These are phyloP conservation scores for Botryotinia globosa DNA, from an alignment of 2,329 filamentous ascomycete genomes.

Conservation along the genomic window DNA sequence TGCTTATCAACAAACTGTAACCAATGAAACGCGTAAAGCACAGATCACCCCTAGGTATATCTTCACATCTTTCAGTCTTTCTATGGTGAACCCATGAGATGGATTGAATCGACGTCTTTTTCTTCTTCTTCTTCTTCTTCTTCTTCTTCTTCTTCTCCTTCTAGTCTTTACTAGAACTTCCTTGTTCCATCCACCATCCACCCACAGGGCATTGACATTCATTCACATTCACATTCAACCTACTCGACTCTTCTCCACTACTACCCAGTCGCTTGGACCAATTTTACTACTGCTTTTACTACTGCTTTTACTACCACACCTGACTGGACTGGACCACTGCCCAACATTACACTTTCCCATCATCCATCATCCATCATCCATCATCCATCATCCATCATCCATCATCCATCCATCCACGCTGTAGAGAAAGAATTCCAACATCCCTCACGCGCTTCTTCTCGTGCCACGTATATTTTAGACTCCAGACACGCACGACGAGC, in stretches of 20 bases:
- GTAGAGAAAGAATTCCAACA: neutral
- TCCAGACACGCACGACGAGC: neutral
- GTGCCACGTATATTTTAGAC: slow-evolving; percentile 12
- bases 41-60: neutral
- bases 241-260: neutral
- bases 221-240: neutral
- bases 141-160: neutral
- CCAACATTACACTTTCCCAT: neutral
- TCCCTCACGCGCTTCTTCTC: neutral
- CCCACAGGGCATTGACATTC: neutral
- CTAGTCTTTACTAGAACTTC: neutral
- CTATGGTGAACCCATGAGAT: too few relatives aligned
- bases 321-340: neutral
- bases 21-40: slow-evolving; percentile 12
- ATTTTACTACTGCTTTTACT: neutral
- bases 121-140: too few relatives aligned
- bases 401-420: too few relatives aligned
- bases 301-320: neutral
- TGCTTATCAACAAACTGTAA: neutral
- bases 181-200: neutral
- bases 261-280: slow-evolving; percentile 2
- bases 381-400: too few relatives aligned
- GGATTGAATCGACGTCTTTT: too few relatives aligned
- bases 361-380: too few relatives aligned
- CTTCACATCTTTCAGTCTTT: neutral